Percentiles rank a stretch among this genome's conserved stretches.
Conservation (phyloP, 495 filamentous ascomycete genomes). For the Penicillium bialowiezense region DNA sequence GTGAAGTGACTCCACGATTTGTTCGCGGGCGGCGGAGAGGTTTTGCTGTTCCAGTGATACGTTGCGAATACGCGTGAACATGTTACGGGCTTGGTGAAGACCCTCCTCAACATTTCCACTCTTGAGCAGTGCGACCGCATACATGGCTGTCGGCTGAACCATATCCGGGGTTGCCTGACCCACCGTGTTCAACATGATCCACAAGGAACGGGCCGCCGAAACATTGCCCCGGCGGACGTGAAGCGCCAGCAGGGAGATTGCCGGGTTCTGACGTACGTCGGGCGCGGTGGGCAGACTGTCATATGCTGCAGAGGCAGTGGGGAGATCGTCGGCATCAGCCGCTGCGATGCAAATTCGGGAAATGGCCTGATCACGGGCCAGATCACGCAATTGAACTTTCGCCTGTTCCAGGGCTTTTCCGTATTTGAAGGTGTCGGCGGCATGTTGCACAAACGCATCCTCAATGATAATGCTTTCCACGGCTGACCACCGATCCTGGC, state of each 20-base stretch:
- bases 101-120: slow-evolving; percentile 75
- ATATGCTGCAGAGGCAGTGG: slow-evolving; percentile 67
- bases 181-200: slow-evolving; percentile 64
- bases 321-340: slow-evolving; percentile 74
- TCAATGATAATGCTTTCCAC: slow-evolving; percentile 68
- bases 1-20: slow-evolving; percentile 83
- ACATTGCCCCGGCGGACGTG: slow-evolving; percentile 78
- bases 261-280: slow-evolving; percentile 54
- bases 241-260: slow-evolving; percentile 83
- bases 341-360: slow-evolving; percentile 61
- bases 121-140: slow-evolving; percentile 75
- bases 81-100: slow-evolving; percentile 69
- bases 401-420: slow-evolving; percentile 64
- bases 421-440: slow-evolving; percentile 60
- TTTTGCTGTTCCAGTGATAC: slow-evolving; percentile 27
- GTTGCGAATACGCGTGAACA: slow-evolving; percentile 77
- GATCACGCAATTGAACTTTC: slow-evolving; percentile 48
- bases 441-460: slow-evolving; percentile 71
- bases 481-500: slow-evolving; percentile 45
- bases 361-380: slow-evolving; percentile 52
- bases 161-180: slow-evolving; percentile 61
- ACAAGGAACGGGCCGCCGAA: slow-evolving; percentile 69
- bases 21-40: slow-evolving; percentile 48
- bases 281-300: slow-evolving; percentile 49
- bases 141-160: slow-evolving; percentile 85